Conservation (phyloP, 495 filamentous ascomycete genomes). For the Physcia stellaris region DNA sequence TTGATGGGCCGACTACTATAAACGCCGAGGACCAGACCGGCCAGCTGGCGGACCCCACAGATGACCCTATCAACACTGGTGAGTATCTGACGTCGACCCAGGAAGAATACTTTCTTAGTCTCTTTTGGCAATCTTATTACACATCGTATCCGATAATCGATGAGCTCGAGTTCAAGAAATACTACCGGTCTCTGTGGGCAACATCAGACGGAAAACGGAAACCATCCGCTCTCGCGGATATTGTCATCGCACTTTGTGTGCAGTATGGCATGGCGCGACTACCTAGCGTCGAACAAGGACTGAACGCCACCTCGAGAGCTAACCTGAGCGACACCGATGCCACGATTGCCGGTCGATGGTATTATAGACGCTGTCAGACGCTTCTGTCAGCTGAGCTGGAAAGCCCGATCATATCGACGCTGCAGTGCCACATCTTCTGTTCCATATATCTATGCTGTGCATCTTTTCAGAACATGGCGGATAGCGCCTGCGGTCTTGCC, state of each 20-base stretch:
- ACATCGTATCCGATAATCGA: slow-evolving; percentile 25
- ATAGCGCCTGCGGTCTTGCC: too few species aligned
- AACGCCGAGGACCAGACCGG: too few species aligned
- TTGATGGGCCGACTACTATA: too few species aligned
- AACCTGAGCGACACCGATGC: slow-evolving; percentile 22
- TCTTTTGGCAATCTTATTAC: slow-evolving; percentile 39
- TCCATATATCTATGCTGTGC: too few species aligned
- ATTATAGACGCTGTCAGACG: slow-evolving; percentile 31
- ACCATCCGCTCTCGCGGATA: slow-evolving; percentile 39
- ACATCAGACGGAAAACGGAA: slow-evolving; percentile 21
- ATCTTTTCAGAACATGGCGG: too few species aligned
- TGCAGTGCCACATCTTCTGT: too few species aligned
- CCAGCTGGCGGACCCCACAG: too few species aligned
- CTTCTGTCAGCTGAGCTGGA: slow-evolving; percentile 29
- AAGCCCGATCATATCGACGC: too few species aligned
- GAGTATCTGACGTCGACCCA: slow-evolving; percentile 19
- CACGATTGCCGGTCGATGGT: slow-evolving; percentile 30
- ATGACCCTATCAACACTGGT: slow-evolving; percentile 3
- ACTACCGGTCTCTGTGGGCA: slow-evolving; percentile 35
- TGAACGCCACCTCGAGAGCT: not conserved
- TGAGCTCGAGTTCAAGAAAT: slow-evolving; percentile 30
- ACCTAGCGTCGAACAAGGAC: slow-evolving; percentile 5
- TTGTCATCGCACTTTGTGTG: slow-evolving; percentile 40
- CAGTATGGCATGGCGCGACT: slow-evolving; percentile 29
- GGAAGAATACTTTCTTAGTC: slow-evolving; percentile 34